These are phyloP conservation scores for Cryphonectria japonica DNA, from an alignment of 2,329 filamentous ascomycete genomes.

Conservation along the genomic window DNA sequence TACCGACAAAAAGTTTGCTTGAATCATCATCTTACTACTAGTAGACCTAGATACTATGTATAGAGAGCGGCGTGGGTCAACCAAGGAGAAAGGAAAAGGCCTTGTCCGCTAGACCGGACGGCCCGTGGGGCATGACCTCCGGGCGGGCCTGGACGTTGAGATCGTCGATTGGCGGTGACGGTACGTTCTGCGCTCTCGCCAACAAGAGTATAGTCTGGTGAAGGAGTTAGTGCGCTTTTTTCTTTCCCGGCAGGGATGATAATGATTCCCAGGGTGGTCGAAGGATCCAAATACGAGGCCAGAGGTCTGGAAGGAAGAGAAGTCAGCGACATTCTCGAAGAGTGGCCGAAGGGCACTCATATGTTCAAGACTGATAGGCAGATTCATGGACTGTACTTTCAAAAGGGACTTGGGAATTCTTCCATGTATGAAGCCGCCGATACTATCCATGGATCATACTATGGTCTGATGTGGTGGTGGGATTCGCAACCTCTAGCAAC, in stretches of 20 bases:
- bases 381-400: not conserved
- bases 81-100: not conserved
- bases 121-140: not conserved
- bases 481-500: not conserved
- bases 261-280: not conserved
- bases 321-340: not conserved
- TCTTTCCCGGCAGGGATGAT: not conserved
- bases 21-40: not conserved
- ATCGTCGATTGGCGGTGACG: not conserved
- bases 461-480: not conserved
- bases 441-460: not conserved
- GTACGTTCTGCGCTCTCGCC: not conserved
- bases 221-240: not conserved
- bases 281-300: not conserved
- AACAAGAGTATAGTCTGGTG: not conserved
- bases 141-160: constrained; percentile 1
- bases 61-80: not conserved
- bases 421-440: not conserved
- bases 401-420: not conserved
- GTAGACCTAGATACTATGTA: not conserved
- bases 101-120: not conserved
- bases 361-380: not conserved
- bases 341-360: not conserved
- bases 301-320: not conserved
- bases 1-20: not conserved